Evolutionary conservation across 129 eudicot genomes (phyloP), one percentile per base, ranked within the genome.

Genomic region (Flaveria linearis): DNA sequence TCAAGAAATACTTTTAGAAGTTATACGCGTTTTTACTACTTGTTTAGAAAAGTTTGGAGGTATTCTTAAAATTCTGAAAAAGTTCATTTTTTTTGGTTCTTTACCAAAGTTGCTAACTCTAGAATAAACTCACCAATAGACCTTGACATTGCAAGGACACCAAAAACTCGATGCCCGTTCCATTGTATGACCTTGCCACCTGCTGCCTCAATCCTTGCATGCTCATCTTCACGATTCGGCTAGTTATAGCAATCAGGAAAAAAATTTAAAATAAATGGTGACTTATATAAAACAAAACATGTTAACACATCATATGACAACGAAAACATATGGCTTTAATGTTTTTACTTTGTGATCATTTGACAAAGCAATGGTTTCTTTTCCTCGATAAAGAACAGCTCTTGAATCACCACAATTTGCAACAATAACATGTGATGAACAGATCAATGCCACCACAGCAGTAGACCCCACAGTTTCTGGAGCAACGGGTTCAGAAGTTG

Each of bases 111-210:
- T n/a, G 16, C 28, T 20, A 51, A 22, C 47, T 43, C 4, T 9
- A 43, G 16, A 13, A n/a, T 68, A 60, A 61, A 77, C 96, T 73
- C 80, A 94, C 98, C 98, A 14, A 94, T 94, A 50, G 98, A 91
- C 70, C 98, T 87, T 39, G 98, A 94, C 92, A 91, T 89, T 42
- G 98, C 98, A 81, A 94, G 98, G 76, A 94, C 98, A 4, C 98
- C 98, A 72, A 87, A 85, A 39, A 94, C 97, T 50, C 98, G 96
- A 69, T 85, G 94, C 5, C 98, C 98, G 15, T 94, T 88, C 98
- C 98, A 94, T 81, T 85, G 91, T 67, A 94, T 91, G 71, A 94
- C 96, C 78, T 86, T 88, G 41, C 98, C 98, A 55, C 97, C 97
- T 1, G 91, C 88, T 26, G 91, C 97, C 83, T 88, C 97, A 74